phyloP scores from a whole-genome alignment of 768 basidiomycete genomes.

The Termitomyces sp. region DNA sequence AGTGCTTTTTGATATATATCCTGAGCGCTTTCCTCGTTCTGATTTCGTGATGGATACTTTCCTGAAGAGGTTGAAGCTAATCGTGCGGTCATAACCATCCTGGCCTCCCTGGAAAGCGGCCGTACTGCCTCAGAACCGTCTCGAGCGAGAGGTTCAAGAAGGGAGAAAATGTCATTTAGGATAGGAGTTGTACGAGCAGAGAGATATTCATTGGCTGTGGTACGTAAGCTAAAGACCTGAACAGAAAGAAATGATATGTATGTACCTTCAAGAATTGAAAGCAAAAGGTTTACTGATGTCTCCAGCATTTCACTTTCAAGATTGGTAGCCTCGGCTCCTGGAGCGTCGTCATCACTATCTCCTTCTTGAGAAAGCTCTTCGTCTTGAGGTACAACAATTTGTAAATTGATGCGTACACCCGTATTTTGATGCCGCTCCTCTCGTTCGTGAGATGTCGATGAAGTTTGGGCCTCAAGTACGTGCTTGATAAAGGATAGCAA shows the following conservation, averaged over 20 bases:
- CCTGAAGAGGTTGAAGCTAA: conserved; percentile 52
- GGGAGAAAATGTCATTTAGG: conserved; percentile 63
- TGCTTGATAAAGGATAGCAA: conserved; percentile 81
- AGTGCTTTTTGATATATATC: conserved; percentile 83
- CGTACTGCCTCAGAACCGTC: conserved; percentile 43
- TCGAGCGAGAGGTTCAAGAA: conserved; percentile 53
- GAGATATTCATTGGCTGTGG: conserved; percentile 48
- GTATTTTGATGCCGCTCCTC: conserved; percentile 5
- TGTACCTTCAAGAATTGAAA: conserved; percentile 83
- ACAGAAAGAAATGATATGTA: neutral
- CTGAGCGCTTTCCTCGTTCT: conserved; percentile 40
- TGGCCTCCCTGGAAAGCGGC: conserved; percentile 67
- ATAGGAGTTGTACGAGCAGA: conserved; percentile 57
- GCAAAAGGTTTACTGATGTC: conserved; percentile 74
- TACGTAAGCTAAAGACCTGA: neutral
- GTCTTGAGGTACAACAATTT: conserved; percentile 29
- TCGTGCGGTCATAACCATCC: conserved; percentile 80
- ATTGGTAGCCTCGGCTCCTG: conserved; percentile 30
- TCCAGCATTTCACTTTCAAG: conserved; percentile 62
- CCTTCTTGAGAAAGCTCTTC: conserved; percentile 39
- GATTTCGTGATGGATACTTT: conserved; percentile 16
- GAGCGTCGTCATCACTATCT: conserved; percentile 52
- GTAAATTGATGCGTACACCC: conserved; percentile 17
- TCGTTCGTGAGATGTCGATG: conserved; percentile 21
- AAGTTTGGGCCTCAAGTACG: conserved; percentile 48